Conservation (phyloP, 768 basidiomycete genomes). For the Xerocomellus intermedius region DNA sequence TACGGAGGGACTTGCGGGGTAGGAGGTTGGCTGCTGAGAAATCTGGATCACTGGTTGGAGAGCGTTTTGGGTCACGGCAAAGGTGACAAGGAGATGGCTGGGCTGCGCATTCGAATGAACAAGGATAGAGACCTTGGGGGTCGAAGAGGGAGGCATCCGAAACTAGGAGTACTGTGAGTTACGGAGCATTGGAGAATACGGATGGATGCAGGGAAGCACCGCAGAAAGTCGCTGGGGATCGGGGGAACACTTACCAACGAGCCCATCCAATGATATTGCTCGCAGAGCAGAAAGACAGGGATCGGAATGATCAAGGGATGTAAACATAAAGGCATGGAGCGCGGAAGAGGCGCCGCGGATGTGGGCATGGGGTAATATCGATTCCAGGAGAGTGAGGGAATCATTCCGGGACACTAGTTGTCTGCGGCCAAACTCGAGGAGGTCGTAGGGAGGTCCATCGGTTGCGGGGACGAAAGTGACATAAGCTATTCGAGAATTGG, state of each 20-base stretch:
- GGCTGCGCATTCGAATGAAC: conserved; percentile 46
- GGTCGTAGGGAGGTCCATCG: conserved; percentile 33
- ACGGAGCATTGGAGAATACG: background rate
- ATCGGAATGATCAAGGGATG: conserved; percentile 33
- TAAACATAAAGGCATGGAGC: conserved; percentile 60
- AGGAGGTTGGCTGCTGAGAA: conserved; percentile 39
- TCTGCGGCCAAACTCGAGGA: conserved; percentile 57
- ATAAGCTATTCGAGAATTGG: conserved; percentile 43
- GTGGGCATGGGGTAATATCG: conserved; percentile 52
- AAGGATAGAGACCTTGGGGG: conserved; percentile 52
- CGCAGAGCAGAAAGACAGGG: conserved; percentile 34
- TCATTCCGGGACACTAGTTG: conserved; percentile 41
- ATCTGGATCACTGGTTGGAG: conserved; percentile 16
- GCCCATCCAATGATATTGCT: conserved; percentile 45
- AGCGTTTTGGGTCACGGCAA: conserved; percentile 31
- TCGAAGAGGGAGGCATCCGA: conserved; percentile 44
- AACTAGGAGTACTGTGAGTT: conserved; percentile 33
- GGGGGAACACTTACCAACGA: conserved; percentile 45
- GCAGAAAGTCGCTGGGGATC: background rate
- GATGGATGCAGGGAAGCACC: conserved; percentile 7
- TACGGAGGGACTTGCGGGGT: conserved; percentile 46
- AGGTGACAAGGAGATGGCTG: conserved; percentile 38
- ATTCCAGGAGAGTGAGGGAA: conserved; percentile 42
- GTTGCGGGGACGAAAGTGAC: conserved; percentile 40
- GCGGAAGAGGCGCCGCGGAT: conserved; percentile 41